Evolutionary conservation across 163 green algal genomes (phyloP).

Genomic region (Chlamydomonas reinhardtii): DNA sequence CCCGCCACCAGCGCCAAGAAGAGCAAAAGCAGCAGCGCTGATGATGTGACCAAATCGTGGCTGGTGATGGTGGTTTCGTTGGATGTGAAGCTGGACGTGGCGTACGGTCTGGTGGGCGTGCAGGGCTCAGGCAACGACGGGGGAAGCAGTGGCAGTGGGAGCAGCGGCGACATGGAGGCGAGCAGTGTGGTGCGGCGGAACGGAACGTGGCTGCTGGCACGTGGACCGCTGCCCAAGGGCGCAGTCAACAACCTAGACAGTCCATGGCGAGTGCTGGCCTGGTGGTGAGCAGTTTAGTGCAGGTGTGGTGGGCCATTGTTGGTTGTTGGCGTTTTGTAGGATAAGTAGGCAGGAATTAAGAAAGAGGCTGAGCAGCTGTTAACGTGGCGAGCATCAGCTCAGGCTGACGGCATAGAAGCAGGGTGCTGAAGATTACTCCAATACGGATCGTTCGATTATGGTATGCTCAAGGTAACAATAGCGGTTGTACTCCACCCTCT

Average conservation of each 20-base stretch:
- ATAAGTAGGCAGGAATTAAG: neutral
- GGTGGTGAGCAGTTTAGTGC: constrained; percentile 5
- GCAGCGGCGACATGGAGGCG: neutral
- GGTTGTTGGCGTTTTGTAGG: too few relatives aligned
- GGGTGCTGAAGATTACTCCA: too few relatives aligned
- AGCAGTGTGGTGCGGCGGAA: neutral
- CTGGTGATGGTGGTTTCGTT: constrained; percentile 15
- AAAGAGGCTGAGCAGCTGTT: too few relatives aligned
- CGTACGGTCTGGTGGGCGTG: neutral
- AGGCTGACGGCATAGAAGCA: too few relatives aligned
- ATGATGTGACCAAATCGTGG: constrained; percentile 7
- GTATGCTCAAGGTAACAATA: too few relatives aligned
- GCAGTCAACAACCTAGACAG: neutral
- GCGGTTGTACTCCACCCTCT: too few relatives aligned
- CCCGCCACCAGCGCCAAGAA: too few relatives aligned
- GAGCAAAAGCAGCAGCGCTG: too few relatives aligned
- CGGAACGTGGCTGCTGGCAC: constrained; percentile 33
- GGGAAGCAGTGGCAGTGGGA: too few relatives aligned
- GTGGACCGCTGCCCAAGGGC: constrained; percentile 29
- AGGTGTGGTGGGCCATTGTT: too few relatives aligned
- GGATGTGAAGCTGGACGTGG: constrained; percentile 15
- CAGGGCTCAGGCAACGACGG: neutral
- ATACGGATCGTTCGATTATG: too few relatives aligned
- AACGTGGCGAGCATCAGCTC: too few relatives aligned
- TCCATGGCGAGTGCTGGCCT: constrained; percentile 20